phyloP scores from a whole-genome alignment of 139 green algal species.

The Chlorella sp. region DNA sequence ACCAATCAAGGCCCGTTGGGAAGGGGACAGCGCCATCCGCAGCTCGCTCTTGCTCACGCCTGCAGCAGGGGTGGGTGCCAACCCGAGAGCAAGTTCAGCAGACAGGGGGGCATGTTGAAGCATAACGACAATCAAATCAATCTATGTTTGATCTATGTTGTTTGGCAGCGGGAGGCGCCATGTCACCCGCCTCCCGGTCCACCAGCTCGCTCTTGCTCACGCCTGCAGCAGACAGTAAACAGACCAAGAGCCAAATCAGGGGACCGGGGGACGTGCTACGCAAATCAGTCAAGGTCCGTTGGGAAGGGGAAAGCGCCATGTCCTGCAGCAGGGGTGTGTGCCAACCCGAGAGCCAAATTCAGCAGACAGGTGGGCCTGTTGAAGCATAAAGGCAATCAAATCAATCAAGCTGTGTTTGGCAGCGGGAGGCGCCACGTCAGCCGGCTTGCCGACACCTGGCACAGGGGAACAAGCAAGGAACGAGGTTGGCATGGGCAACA shows the following conservation, averaged over 20 bases:
- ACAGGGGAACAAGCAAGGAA: no score
- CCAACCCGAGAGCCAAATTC: no score
- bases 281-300: no score
- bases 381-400: not conserved
- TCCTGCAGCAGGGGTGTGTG: not conserved
- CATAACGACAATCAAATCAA: not conserved
- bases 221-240: not conserved
- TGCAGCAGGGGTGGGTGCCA: not conserved
- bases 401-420: not conserved
- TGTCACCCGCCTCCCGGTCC: conserved; percentile 57
- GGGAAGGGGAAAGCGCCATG: no score
- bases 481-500: no score
- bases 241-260: not conserved
- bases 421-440: conserved; percentile 40
- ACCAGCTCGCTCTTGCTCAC: conserved; percentile 88
- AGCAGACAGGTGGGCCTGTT: no score
- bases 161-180: conserved; percentile 34
- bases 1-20: no score
- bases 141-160: not conserved
- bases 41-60: conserved; percentile 83
- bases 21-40: no score
- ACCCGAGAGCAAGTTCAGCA: no score
- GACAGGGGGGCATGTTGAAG: not conserved
- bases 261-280: not conserved
- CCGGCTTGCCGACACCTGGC: no score